Evolutionary conservation across 2,329 filamentous ascomycete genomes (phyloP).

Genomic region (Coccinonectria pachysandricola): DNA sequence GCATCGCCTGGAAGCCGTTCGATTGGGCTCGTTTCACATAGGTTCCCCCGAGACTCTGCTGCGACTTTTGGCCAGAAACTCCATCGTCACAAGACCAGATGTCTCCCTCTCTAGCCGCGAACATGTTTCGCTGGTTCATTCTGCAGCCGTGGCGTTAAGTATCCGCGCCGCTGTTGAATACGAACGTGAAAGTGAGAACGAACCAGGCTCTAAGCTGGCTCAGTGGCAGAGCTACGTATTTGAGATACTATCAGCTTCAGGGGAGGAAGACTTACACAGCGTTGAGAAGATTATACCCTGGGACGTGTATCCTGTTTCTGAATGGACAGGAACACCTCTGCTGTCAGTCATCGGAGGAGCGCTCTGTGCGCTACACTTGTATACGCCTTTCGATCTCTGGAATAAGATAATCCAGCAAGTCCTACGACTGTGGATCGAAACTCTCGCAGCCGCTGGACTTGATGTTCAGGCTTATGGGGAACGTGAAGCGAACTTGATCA

Average conservation of each 20-base stretch:
- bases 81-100: not conserved
- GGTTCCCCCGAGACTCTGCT: rapidly evolving
- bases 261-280: slow-evolving; percentile 3
- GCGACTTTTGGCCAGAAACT: slow-evolving; percentile 5
- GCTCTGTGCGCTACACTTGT: slow-evolving; percentile 17
- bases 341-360: slow-evolving; percentile 16
- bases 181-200: too few relatives aligned
- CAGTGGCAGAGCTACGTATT: slow-evolving; percentile 4
- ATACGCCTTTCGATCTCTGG: slow-evolving; percentile 8
- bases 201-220: too few relatives aligned
- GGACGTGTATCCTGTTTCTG: slow-evolving; percentile 12
- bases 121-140: slow-evolving; percentile 16
- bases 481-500: slow-evolving; percentile 3
- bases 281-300: slow-evolving; percentile 12
- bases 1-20: slow-evolving; percentile 14
- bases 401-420: slow-evolving; percentile 8
- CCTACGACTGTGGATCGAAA: slow-evolving; percentile 9
- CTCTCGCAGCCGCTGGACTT: slow-evolving; percentile 7
- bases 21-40: slow-evolving; percentile 10
- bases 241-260: slow-evolving; percentile 1
- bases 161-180: slow-evolving; percentile 10
- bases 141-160: slow-evolving; percentile 11
- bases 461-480: slow-evolving; percentile 16
- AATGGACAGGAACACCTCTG: slow-evolving; percentile 15
- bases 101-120: slow-evolving; percentile 8